Evolutionary conservation across 2,329 filamentous ascomycete species (phyloP), one percentile per base, ranked within the genome.

Genomic region (Uncinocarpus reesii): DNA sequence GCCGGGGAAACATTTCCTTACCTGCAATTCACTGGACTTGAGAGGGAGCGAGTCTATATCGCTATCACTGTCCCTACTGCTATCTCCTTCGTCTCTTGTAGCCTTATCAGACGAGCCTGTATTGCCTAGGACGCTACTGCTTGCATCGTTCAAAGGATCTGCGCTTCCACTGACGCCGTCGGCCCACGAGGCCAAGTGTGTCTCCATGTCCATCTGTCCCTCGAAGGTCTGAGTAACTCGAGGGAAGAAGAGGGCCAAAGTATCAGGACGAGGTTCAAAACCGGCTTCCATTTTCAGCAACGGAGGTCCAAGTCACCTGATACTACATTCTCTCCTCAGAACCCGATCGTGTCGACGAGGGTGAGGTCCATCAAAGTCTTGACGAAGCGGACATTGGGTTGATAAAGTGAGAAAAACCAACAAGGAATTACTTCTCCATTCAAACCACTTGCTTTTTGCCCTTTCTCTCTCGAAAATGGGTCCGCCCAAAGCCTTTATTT

Each of bases 11-110:
- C n/a, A 15, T 20, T 18, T 43, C 16, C 43, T 31, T 32, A 47
- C 45, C 35, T 11, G 15, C 7, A 26, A 8, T 18, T 36, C 36
- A 13, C 26, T 41, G 29, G 28, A 36, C n/a, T 13, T 26, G 26
- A 41, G 18, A 26, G 45, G 45, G 13, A 40, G 28, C 16, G 45
- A 47, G 26, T 47, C 45, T n/a, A 41, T 13, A 41, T 41, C 44
- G 44, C 34, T 47, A 10, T 47, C 44, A 20, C 18, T 47, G 11
- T 23, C 35, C 23, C 10, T n/a, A 18, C 24, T 24, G 20, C 10
- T 13, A 24, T 26, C 24, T 10, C 18, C 13, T 2, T 24, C 29
- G 18, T n/a, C 7, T 10, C 11, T 24, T 47, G 24, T 15, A 24
- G 5, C 2, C n/a, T 21, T n/a, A 4, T 16, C 21, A 1, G 32